Evolutionary conservation across 2,329 filamentous ascomycete species (phyloP).

Genomic region (Monilinia fructigena): DNA sequence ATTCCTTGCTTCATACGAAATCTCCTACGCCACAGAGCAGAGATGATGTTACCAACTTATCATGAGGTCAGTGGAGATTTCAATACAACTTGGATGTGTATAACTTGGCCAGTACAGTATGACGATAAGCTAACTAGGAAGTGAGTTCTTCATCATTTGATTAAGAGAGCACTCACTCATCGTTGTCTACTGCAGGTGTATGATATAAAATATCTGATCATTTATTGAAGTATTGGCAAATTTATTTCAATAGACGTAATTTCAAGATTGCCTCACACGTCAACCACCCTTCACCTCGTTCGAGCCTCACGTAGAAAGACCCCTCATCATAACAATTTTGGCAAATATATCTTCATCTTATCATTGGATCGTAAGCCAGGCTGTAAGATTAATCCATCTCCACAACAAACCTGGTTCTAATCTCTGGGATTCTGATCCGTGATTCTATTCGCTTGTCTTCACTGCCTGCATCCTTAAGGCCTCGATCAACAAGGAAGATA

Average conservation of each 20-base stretch:
- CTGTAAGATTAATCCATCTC: slow-evolving; percentile 18
- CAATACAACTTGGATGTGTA: background rate
- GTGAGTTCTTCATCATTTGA: too few relatives aligned
- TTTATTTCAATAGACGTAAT: background rate
- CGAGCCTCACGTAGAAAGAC: background rate
- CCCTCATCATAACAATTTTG: slow-evolving; percentile 9
- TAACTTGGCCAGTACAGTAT: background rate
- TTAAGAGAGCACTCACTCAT: background rate
- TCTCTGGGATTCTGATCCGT: slow-evolving; percentile 11
- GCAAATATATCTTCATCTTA: slow-evolving; percentile 15
- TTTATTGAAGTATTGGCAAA: background rate
- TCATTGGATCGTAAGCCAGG: slow-evolving; percentile 1
- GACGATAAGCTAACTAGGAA: background rate
- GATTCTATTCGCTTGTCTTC: slow-evolving; percentile 11
- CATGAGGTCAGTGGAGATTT: slow-evolving; percentile 4
- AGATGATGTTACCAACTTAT: background rate
- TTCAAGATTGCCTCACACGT: background rate
- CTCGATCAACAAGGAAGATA: slow-evolving; percentile 8
- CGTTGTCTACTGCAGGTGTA: background rate
- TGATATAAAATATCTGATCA: background rate
- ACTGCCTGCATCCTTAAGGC: slow-evolving; percentile 4
- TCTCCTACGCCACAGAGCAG: background rate
- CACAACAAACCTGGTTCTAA: slow-evolving; percentile 2
- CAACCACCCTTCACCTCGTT: background rate
- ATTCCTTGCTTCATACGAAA: slow-evolving; percentile 4